Evolutionary conservation across 2,329 filamentous ascomycete species (phyloP).

Genomic region (Cladosporium cucumerinum): DNA sequence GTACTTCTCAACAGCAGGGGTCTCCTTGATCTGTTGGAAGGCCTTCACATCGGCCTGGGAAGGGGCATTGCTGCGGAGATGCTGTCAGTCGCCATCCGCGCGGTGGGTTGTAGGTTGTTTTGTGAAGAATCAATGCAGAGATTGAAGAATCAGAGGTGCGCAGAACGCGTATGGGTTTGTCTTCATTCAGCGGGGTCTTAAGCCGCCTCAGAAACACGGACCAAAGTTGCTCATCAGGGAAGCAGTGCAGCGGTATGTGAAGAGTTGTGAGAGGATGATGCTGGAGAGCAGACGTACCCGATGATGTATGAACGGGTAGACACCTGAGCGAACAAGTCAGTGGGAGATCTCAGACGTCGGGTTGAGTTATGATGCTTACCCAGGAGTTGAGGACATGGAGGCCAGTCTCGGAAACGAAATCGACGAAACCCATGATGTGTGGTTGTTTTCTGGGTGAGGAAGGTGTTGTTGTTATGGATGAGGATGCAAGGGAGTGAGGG

Average conservation of each 20-base stretch:
- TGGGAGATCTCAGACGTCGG: too few relatives aligned
- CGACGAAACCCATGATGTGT: conserved; percentile 74
- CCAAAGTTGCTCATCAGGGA: conserved; percentile 79
- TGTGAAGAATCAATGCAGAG: conserved; percentile 12
- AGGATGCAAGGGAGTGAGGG: too few relatives aligned
- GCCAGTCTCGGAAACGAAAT: conserved; percentile 64
- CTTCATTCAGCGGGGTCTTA: conserved; percentile 86
- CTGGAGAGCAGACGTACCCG: conserved; percentile 61
- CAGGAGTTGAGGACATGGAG: conserved; percentile 68
- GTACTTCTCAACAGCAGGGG: conserved; percentile 81
- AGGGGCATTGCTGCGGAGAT: conserved; percentile 57
- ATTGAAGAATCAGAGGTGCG: conserved; percentile 66
- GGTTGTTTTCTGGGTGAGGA: too few relatives aligned
- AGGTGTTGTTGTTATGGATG: too few relatives aligned
- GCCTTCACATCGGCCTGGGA: conserved; percentile 94
- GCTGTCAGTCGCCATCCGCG: conserved; percentile 17
- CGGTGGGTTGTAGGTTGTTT: conserved; percentile 19
- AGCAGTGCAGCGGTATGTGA: conserved; percentile 29
- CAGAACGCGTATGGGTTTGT: conserved; percentile 67
- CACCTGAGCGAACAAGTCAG: conserved; percentile 31
- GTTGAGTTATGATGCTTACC: conserved; percentile 31
- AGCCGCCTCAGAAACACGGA: conserved; percentile 94
- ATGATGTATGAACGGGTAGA: conserved; percentile 75
- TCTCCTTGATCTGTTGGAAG: conserved; percentile 81
- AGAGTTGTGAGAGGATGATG: conserved; percentile 14